phyloP scores from a whole-genome alignment of 2,329 filamentous ascomycete species.

The Domatiomyces globalis region DNA sequence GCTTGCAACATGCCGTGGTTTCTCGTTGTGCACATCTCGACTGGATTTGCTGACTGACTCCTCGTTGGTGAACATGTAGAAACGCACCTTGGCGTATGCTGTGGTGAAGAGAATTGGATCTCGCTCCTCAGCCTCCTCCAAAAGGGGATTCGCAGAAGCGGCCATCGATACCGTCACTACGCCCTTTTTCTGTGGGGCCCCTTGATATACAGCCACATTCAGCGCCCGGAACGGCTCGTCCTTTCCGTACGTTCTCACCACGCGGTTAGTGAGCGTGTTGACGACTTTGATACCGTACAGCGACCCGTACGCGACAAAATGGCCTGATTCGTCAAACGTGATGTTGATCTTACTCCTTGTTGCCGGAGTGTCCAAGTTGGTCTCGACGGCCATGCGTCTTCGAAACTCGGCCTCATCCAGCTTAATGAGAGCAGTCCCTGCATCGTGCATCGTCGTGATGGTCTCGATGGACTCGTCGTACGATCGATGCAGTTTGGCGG shows the following conservation, averaged over 20 bases:
- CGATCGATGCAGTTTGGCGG: constrained; percentile 74
- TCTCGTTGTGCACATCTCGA: constrained; percentile 89
- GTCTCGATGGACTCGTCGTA: constrained; percentile 91
- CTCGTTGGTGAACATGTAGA: constrained; percentile 97
- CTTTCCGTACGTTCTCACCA: constrained; percentile 78
- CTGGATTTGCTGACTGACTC: constrained; percentile 67
- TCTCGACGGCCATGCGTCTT: constrained; percentile 69
- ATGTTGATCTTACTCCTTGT: constrained; percentile 64
- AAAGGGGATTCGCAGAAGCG: constrained; percentile 78
- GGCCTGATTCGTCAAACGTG: constrained; percentile 86
- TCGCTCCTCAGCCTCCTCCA: constrained; percentile 78
- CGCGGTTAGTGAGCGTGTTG: constrained; percentile 86
- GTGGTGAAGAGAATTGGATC: constrained; percentile 83
- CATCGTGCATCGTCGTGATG: constrained; percentile 88
- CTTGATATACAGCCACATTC: constrained; percentile 80
- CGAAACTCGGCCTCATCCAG: constrained; percentile 88
- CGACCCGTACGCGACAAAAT: constrained; percentile 90
- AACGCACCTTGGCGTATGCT: constrained; percentile 72
- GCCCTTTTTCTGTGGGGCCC: constrained; percentile 84
- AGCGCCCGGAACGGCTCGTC: constrained; percentile 79
- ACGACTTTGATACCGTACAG: constrained; percentile 87
- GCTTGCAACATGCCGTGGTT: constrained; percentile 52
- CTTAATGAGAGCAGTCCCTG: constrained; percentile 66
- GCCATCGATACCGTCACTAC: constrained; percentile 95
- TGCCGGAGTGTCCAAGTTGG: constrained; percentile 60